Base-by-base conservation (phyloP, 176 grass and related monocot genomes). In the Eremochloa ophiuroides region DNA sequence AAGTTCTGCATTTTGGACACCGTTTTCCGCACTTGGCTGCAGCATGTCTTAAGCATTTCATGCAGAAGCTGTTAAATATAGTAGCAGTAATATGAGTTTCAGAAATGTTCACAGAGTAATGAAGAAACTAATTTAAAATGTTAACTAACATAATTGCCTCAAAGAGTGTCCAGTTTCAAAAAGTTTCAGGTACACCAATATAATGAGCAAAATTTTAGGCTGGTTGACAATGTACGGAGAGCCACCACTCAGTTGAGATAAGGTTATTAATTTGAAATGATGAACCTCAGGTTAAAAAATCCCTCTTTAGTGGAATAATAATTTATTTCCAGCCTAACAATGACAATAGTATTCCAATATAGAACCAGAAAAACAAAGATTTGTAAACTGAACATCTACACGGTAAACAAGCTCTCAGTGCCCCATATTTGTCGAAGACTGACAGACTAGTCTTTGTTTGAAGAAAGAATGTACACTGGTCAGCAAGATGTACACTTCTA, bases 1-100 rank as follows among this genome's bases (percentile, higher is more conserved):
- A 40, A 28, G 95, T 90, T 58, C 90, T 81, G 69, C 96, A 95
- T 82, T 98, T 94, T 5, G 96, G 93, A 77, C 96, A 98, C 20
- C 85, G 69, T 73, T 89, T 98, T 71, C 96, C 90, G 26, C 96
- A 98, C 66, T 95, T 98, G 17, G 79, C 48, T 25, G 93, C 84
- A 14, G 93, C 86, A 59, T 72, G 67, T 67, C 93, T 98, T 68
- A 95, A 76, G 81, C 93, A 98, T 88, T 93, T 94, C 75, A 95
- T 84, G 69, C 90, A 98, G 79, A 95, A 98, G 75, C 91, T 98
- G 84, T 69, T n/a, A 62, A 89, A 39, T 43, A 53, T 42, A 84
- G 53, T 4, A 38, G 44, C 18, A 76, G 28, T 18, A 55, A n/a
- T 76, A 40, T 35, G 17, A 72, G 71, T 68, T 58, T 82, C 15